Evolutionary conservation across 495 filamentous ascomycete genomes (phyloP).

Genomic region (Oleoguttula mirabilis): DNA sequence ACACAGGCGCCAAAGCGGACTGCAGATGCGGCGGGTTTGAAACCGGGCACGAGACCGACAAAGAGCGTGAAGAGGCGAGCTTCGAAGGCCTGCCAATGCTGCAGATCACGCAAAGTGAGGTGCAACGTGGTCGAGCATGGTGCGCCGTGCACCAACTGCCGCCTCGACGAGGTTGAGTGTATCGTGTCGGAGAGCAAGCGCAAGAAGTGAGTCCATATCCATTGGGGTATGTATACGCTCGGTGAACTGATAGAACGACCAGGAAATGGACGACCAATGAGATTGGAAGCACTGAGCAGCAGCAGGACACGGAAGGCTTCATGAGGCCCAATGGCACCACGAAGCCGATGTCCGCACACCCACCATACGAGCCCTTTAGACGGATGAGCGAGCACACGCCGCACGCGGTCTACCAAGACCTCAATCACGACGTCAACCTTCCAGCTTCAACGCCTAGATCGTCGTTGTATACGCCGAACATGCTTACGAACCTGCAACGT

Average conservation of each 20-base stretch:
- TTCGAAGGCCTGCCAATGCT: slow-evolving; percentile 77
- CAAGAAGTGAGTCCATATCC: slow-evolving; percentile 53
- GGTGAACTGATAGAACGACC: neutral
- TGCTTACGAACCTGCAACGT: slow-evolving; percentile 20
- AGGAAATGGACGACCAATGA: slow-evolving; percentile 21
- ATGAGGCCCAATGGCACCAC: neutral
- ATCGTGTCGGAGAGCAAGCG: slow-evolving; percentile 82
- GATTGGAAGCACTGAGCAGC: neutral
- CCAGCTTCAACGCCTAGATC: neutral
- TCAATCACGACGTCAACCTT: slow-evolving; percentile 5
- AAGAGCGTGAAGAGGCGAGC: slow-evolving; percentile 63
- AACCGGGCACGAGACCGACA: slow-evolving; percentile 34
- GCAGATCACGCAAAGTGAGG: slow-evolving; percentile 78
- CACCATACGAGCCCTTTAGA: slow-evolving; percentile 18
- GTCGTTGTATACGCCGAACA: slow-evolving; percentile 16
- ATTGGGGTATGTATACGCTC: neutral
- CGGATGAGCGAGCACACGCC: slow-evolving; percentile 40
- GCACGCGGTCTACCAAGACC: slow-evolving; percentile 39
- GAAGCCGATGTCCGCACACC: slow-evolving; percentile 14
- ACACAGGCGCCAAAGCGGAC: slow-evolving; percentile 28
- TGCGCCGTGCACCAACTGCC: slow-evolving; percentile 80
- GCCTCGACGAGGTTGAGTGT: slow-evolving; percentile 78
- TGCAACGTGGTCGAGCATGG: slow-evolving; percentile 86
- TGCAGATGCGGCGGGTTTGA: slow-evolving; percentile 29
- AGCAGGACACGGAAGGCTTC: neutral